phyloP scores from a whole-genome alignment of 179 eudicot species.

The Beta corolliflora region DNA sequence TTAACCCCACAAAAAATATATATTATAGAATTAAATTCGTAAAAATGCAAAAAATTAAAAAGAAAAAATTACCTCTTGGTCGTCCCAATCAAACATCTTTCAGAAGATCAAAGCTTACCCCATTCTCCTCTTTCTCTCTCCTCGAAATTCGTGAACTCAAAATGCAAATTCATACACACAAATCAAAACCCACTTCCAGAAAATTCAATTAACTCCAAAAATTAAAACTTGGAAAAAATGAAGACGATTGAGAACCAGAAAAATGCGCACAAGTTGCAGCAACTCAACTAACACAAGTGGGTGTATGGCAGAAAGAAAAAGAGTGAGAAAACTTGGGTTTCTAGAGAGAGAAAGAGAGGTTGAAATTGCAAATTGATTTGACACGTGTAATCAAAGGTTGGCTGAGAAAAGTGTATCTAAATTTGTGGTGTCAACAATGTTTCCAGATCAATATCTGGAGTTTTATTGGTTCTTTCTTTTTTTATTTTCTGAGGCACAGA shows the following conservation, averaged over 20 bases:
- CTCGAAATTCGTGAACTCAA: neutral
- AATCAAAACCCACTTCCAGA: too few species aligned
- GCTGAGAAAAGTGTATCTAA: conserved; percentile 11
- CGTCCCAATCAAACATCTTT: conserved; percentile 81
- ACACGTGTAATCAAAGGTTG: conserved; percentile 18
- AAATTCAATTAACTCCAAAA: neutral
- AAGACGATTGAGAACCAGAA: neutral
- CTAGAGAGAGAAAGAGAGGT: neutral
- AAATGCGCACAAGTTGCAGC: neutral
- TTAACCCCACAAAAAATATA: neutral
- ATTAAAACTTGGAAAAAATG: neutral
- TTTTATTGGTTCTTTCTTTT: conserved; percentile 3
- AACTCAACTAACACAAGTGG: neutral
- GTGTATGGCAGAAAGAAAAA: neutral
- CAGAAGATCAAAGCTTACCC: conserved; percentile 33
- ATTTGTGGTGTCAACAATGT: conserved; percentile 15
- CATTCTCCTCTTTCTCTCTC: conserved; percentile 13
- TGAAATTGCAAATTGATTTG: neutral
- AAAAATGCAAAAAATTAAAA: neutral
- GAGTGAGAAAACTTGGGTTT: too few species aligned
- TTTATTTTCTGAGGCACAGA: too few species aligned
- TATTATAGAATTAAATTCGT: neutral
- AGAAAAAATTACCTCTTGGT: conserved; percentile 65
- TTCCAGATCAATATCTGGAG: conserved; percentile 12
- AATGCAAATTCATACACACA: neutral